Evolutionary conservation across 2,329 filamentous ascomycete species (phyloP), one percentile per base, ranked within the genome.

Genomic region (Exophiala spinifera): DNA sequence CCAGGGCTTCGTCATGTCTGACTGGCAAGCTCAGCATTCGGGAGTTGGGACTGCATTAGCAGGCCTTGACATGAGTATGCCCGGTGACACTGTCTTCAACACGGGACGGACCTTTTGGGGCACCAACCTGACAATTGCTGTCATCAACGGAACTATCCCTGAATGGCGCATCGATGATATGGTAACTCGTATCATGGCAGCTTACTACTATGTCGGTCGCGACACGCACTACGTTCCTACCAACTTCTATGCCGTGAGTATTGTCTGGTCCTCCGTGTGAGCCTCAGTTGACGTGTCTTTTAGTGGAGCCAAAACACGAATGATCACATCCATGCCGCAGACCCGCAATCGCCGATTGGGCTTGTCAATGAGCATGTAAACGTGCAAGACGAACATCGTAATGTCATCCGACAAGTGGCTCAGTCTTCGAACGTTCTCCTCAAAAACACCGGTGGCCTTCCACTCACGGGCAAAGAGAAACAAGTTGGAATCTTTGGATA

Each of bases 111-210:
- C 85, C 15, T 95, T 79, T 76, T 96, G 88, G 87, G 92, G 92
- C 8, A 75, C 85, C 23, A 97, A 97, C 71, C 72, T 97, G 63
- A 96, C 92, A 1, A 76, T 95, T 45, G 89, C 89, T 1, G 85
- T 96, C 4, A 72, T 95, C 63, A 96, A 97, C 67, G 91, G 91
- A 33, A 96, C 91, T 1, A 76, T 97, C 28, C 89, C 92, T 1
- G 83, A 88, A 63, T 95, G 88, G 81, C 83, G 92, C 47, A 69
- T 97, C 8, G 91, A 96, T 63, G 94, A 97, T 67, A 95, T 96
- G 86, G 89, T 84, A 4, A 87, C 90, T 71, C 85, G 94, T 64
- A 95, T 86, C 66, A 81, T 86, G 72, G 77, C 83, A 48, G 81
- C 81, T 2, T 86, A 81, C 69, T 86, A 83, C 70, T 81, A 80